Evolutionary conservation across 1,284 basidiomycete genomes (phyloP).

Genomic region (Meira nashicola): DNA sequence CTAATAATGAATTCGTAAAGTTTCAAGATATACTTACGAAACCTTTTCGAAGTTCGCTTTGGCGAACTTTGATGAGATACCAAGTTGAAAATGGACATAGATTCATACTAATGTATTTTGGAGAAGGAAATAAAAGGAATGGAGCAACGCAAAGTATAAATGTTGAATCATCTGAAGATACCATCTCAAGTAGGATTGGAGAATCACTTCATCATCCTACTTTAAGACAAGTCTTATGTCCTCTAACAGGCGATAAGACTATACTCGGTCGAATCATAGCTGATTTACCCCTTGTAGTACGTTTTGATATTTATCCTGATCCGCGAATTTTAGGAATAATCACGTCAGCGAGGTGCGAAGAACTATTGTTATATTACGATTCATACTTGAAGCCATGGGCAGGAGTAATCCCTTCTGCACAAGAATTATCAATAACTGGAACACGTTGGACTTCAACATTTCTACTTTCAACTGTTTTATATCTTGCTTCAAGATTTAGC

Average conservation of each 20-base stretch:
- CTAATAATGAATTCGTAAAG: neutral
- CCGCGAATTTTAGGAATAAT: neutral
- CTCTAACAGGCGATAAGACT: neutral
- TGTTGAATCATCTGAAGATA: neutral
- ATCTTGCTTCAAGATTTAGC: slow-evolving; percentile 22
- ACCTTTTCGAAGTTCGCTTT: neutral
- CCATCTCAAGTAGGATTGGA: neutral
- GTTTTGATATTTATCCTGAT: neutral
- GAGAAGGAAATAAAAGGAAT: neutral
- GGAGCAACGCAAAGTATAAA: neutral
- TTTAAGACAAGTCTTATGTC: neutral
- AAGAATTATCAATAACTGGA: no score
- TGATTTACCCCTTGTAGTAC: neutral
- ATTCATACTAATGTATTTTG: slow-evolving; percentile 4
- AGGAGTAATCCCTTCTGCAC: neutral
- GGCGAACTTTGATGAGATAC: neutral
- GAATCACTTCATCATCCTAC: neutral
- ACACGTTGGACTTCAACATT: neutral
- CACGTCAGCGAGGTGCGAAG: neutral
- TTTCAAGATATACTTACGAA: neutral
- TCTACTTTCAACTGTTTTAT: slow-evolving; percentile 6
- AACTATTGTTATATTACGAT: slow-evolving; percentile 2
- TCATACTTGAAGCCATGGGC: neutral
- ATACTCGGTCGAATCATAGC: neutral
- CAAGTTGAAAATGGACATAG: neutral